Conservation (phyloP, 2,329 filamentous ascomycete genomes). For the Lithohypha guttulata region DNA sequence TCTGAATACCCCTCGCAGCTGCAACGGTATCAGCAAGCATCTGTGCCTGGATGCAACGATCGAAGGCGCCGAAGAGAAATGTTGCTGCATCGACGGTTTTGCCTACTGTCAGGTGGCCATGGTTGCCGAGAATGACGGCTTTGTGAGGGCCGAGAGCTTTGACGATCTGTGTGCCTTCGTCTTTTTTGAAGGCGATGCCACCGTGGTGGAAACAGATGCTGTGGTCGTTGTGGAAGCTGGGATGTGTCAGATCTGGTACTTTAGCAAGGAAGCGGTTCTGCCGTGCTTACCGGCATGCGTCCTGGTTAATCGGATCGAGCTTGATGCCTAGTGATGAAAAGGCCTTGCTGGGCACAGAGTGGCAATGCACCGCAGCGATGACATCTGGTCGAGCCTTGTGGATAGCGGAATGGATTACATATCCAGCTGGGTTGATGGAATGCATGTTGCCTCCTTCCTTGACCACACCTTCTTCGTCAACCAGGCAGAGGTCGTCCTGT, state of each 20-base stretch:
- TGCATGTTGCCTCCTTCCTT: slow-evolving; percentile 31
- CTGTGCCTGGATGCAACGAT: slow-evolving; percentile 33
- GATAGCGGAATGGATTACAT: slow-evolving; percentile 52
- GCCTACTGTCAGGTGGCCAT: slow-evolving; percentile 45
- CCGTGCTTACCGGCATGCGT: slow-evolving; percentile 31
- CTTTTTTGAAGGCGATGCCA: slow-evolving; percentile 30
- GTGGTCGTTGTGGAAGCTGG: slow-evolving; percentile 26
- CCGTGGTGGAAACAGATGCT: slow-evolving; percentile 32
- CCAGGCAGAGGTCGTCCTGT: slow-evolving; percentile 29
- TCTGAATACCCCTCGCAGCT: slow-evolving; percentile 22
- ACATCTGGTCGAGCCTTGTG: slow-evolving; percentile 50
- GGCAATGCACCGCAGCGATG: slow-evolving; percentile 48
- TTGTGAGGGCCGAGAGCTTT: slow-evolving; percentile 39
- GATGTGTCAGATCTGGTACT: no score
- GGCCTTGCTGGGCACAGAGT: slow-evolving; percentile 48
- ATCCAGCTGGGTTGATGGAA: slow-evolving; percentile 38
- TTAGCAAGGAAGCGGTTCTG: slow-evolving; percentile 22
- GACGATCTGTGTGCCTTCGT: slow-evolving; percentile 31
- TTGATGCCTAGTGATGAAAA: slow-evolving; percentile 52
- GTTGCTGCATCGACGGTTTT: slow-evolving; percentile 41
- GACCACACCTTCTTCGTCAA: slow-evolving; percentile 31
- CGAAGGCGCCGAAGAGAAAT: slow-evolving; percentile 44
- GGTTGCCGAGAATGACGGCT: slow-evolving; percentile 45
- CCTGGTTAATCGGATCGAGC: slow-evolving; percentile 50
- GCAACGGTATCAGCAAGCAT: slow-evolving; percentile 32